Evolutionary conservation across 345 rosid species (phyloP), one percentile per base, ranked within the genome.

Genomic region (Eucalyptus curtisii): DNA sequence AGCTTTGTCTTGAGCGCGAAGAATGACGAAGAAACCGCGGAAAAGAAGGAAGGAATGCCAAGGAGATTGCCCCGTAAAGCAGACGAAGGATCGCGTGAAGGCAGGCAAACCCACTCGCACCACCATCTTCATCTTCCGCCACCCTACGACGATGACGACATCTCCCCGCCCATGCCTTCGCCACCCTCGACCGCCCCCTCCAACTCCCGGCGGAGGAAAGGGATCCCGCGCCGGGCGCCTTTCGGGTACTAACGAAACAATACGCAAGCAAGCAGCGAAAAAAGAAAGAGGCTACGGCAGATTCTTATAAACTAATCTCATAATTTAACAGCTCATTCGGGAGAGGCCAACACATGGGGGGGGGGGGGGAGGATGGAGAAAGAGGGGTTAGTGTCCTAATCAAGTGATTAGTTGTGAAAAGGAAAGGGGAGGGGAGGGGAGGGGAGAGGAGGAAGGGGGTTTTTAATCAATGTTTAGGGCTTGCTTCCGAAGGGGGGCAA

Each of bases 161-260:
- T 24, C 82, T 30, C 87, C 24, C 88, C 24, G 8, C 24, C 25
- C 40, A 37, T 13, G 24, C 87, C 59, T 6, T 37, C 44, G 37
- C 86, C 53, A 27, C 86, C 53, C 53, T n/a, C 86, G 12, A 14
- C 53, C 13, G 24, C 24, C 52, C 19, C 33, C 64, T 33, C 61
- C 87, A 86, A 86, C 90, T 91, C 93, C 27, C 91, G 92, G 90
- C 89, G 93, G 88, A 91, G 94, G 86, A 92, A 93, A 87, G 94
- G 94, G 88, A 89, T 92, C 57, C 94, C 94, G 25, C 93, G 89
- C 31, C 90, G 94, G 87, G 94, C 94, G 30, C 92, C 94, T 44
- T 93, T 91, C 27, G 90, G 89, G 85, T 89, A 89, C 84, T 89
- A 87, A 61, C 68, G 31, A 30, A 6, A 61, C 30, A 44, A 52